Evolutionary conservation across 2,329 filamentous ascomycete species (phyloP).

Genomic region (Phoma sp.): DNA sequence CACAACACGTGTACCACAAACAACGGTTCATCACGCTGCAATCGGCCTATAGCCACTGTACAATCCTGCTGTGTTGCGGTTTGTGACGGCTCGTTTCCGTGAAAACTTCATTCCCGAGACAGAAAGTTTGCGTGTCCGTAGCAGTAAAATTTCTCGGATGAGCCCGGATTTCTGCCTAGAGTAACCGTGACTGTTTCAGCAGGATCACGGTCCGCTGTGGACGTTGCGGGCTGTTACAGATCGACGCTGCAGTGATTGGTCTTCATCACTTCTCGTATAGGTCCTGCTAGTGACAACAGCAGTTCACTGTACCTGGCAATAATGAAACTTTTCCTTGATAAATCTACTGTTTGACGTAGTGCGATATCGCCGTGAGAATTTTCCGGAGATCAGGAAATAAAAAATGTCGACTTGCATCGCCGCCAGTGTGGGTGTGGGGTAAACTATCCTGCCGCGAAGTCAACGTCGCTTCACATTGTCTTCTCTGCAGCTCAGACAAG

Average conservation of each 20-base stretch:
- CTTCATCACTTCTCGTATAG: background rate
- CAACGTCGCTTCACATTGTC: background rate
- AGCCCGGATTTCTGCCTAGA: slow-evolving; percentile 10
- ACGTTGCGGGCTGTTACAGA: slow-evolving; percentile 4
- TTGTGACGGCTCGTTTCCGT: background rate
- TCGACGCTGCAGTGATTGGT: background rate
- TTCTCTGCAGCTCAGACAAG: background rate
- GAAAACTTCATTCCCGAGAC: background rate
- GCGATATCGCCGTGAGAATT: background rate
- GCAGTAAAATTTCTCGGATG: slow-evolving; percentile 14
- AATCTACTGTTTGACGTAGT: background rate
- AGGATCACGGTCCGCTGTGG: background rate
- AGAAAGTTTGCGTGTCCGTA: slow-evolving; percentile 5
- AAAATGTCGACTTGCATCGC: slow-evolving; percentile 1
- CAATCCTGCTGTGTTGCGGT: background rate
- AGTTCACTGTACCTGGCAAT: background rate
- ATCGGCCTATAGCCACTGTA: background rate
- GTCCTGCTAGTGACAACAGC: background rate
- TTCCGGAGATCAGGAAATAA: background rate
- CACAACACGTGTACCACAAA: slow-evolving; percentile 19
- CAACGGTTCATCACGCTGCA: slow-evolving; percentile 5
- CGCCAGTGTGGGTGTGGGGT: slow-evolving; percentile 8
- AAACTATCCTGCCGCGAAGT: slow-evolving; percentile 6
- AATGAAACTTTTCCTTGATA: background rate
- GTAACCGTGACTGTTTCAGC: slow-evolving; percentile 12